Evolutionary conservation across 495 filamentous ascomycete species (phyloP).

Genomic region (Xylaria bambusicola): DNA sequence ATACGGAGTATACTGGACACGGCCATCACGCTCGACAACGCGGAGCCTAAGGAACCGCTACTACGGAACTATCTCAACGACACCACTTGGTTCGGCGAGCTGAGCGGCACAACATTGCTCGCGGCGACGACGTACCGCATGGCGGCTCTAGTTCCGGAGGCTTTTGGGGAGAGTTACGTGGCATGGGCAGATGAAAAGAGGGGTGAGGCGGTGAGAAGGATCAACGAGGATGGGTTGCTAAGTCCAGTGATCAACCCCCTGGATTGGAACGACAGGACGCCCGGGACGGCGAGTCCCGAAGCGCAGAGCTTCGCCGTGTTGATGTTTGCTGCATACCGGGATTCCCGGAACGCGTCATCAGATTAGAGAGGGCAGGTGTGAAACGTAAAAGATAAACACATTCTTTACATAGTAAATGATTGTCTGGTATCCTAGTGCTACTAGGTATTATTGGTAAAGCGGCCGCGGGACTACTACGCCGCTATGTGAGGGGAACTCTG

Average conservation of each 20-base stretch:
- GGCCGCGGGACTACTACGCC: no score
- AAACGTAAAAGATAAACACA: no score
- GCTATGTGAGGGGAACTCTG: no score
- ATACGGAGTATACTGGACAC: slow-evolving; percentile 53
- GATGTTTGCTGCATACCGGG: slow-evolving; percentile 48
- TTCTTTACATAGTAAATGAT: no score
- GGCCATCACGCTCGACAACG: slow-evolving; percentile 38
- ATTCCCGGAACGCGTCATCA: no score
- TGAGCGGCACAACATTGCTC: slow-evolving; percentile 51
- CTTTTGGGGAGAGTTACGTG: slow-evolving; percentile 42
- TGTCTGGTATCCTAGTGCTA: no score
- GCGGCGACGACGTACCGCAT: slow-evolving; percentile 50
- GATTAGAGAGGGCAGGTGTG: no score
- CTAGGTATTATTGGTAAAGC: no score
- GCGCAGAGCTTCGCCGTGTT: slow-evolving; percentile 51
- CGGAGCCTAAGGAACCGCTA: slow-evolving; percentile 44
- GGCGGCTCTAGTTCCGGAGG: slow-evolving; percentile 41
- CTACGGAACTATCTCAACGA: slow-evolving; percentile 55
- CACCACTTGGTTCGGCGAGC: slow-evolving; percentile 52
- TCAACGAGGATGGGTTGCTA: slow-evolving; percentile 43
- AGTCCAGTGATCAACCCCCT: slow-evolving; percentile 52
- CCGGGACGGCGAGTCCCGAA: slow-evolving; percentile 43
- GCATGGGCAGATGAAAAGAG: slow-evolving; percentile 50
- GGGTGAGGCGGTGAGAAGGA: slow-evolving; percentile 33
- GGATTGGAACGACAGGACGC: slow-evolving; percentile 43